Percentiles rank a stretch among this genome's conserved stretches.
Evolutionary conservation across 2,329 filamentous ascomycete genomes (phyloP).

Genomic region (Rasamsonia emersonii): DNA sequence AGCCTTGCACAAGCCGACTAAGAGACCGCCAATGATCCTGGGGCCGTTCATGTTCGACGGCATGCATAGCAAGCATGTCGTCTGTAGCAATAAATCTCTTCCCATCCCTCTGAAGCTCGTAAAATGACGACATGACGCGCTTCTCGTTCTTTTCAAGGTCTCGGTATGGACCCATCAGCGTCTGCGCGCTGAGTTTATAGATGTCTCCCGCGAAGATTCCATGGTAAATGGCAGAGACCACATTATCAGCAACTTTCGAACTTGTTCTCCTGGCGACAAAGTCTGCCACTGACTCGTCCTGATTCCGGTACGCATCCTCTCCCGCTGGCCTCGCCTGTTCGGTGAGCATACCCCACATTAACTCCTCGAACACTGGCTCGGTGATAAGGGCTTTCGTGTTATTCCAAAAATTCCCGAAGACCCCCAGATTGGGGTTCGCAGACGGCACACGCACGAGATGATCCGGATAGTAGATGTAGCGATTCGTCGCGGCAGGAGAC

Average conservation of each 20-base stretch:
- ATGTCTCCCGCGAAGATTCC: conserved; percentile 91
- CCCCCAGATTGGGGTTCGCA: conserved; percentile 20
- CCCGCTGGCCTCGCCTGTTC: conserved; percentile 25
- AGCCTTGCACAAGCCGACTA: conserved; percentile 9
- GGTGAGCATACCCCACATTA: conserved; percentile 25
- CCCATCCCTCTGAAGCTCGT: conserved; percentile 8
- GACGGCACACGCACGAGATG: conserved; percentile 59
- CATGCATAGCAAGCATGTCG: conserved; percentile 19
- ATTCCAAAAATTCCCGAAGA: conserved; percentile 20
- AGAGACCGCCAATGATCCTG: conserved; percentile 12
- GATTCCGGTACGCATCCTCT: conserved; percentile 20
- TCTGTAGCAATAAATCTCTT: conserved; percentile 15
- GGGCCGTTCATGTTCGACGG: conserved; percentile 10
- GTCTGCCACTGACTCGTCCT: conserved; percentile 63
- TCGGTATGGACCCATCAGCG: conserved; percentile 46
- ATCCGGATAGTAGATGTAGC: conserved; percentile 84
- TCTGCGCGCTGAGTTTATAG: conserved; percentile 65
- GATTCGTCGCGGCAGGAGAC: conserved; percentile 50
- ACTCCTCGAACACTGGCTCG: conserved; percentile 50
- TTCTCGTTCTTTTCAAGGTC: conserved; percentile 35
- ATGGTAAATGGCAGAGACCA: conserved; percentile 68
- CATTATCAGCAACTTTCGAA: conserved; percentile 55
- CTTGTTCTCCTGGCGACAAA: conserved; percentile 53
- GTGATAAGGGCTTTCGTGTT: conserved; percentile 30
- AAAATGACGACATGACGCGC: conserved; percentile 12